A percentile compares a stretch with the other conserved stretches of the same genome.
Conservation (phyloP, 176 grass and related monocot species). For the Phoenix roebelenii region DNA sequence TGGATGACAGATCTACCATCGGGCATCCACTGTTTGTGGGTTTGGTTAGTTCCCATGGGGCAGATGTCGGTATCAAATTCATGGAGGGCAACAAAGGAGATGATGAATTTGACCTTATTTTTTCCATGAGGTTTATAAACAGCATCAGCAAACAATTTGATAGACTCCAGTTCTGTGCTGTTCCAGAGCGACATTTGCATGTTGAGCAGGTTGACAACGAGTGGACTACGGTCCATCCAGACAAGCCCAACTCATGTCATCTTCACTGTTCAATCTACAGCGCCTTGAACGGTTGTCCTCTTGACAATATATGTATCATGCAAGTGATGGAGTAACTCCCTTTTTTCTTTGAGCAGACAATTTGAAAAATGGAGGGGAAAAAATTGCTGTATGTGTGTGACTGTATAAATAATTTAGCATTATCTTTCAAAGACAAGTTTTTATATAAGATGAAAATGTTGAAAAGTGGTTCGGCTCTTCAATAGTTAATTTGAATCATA, state of each 20-base stretch:
- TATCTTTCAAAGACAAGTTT: no score
- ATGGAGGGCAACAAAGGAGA: slow-evolving; percentile 15
- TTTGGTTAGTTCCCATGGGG: slow-evolving; percentile 22
- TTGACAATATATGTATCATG: slow-evolving; percentile 41
- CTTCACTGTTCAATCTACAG: slow-evolving; percentile 33
- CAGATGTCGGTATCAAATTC: slow-evolving; percentile 49
- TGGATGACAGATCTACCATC: slow-evolving; percentile 25
- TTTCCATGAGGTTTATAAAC: slow-evolving; percentile 62
- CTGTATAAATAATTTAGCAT: no score
- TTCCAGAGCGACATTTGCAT: slow-evolving; percentile 40
- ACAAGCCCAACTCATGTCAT: slow-evolving; percentile 35
- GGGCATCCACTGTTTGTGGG: slow-evolving; percentile 67
- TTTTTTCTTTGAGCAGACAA: not conserved
- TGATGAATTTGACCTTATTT: slow-evolving; percentile 42
- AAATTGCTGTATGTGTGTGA: no score
- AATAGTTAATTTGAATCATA: no score
- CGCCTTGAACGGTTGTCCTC: slow-evolving; percentile 37
- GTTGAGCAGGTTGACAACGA: slow-evolving; percentile 29
- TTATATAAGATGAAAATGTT: no score
- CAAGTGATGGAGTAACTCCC: slow-evolving; percentile 32
- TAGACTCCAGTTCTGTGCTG: slow-evolving; percentile 37
- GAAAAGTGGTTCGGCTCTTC: no score
- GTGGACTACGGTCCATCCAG: slow-evolving; percentile 33
- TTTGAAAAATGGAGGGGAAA: no score
- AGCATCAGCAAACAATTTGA: slow-evolving; percentile 50